Conservation (phyloP, 192 early-diverging fungal species). For the Podila minutissima region DNA sequence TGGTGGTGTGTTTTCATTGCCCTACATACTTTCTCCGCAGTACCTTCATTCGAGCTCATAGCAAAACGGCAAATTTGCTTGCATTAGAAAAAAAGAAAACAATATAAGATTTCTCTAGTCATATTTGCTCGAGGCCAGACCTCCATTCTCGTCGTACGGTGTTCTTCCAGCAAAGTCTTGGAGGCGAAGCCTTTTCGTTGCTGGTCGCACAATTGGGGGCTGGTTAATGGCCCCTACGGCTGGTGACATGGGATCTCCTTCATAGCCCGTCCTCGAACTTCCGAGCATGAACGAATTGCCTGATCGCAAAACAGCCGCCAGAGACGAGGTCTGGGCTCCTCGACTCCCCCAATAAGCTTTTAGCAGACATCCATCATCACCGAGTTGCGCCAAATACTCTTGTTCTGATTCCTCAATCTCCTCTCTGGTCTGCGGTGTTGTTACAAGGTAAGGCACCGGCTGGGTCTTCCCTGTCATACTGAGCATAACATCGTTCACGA, state of each 20-base stretch:
- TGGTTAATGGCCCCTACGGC: not conserved
- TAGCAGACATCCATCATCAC: slow-evolving; percentile 41
- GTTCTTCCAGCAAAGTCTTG: slow-evolving; percentile 48
- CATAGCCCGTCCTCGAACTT: not conserved
- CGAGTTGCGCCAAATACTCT: slow-evolving; percentile 28
- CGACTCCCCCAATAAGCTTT: slow-evolving; percentile 47
- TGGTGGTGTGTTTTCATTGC: no score
- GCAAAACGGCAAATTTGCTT: no score
- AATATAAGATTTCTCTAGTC: no score
- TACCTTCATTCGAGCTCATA: no score
- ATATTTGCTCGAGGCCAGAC: slow-evolving; percentile 4
- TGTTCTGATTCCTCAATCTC: slow-evolving; percentile 33
- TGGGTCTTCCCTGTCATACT: slow-evolving; percentile 44
- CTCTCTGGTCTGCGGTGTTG: slow-evolving; percentile 31
- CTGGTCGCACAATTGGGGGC: not conserved
- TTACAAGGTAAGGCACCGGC: slow-evolving; percentile 37
- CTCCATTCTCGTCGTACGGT: slow-evolving; percentile 34
- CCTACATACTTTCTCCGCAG: no score
- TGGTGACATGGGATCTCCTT: not conserved
- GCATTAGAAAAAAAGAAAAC: no score
- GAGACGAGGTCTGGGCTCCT: slow-evolving; percentile 30
- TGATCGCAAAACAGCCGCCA: slow-evolving; percentile 30
- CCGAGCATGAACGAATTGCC: slow-evolving; percentile 9
- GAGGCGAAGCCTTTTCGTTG: slow-evolving; percentile 22
- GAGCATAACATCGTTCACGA: slow-evolving; percentile 14